phyloP scores from a whole-genome alignment of 768 basidiomycete species.

The Suillus paluster region DNA sequence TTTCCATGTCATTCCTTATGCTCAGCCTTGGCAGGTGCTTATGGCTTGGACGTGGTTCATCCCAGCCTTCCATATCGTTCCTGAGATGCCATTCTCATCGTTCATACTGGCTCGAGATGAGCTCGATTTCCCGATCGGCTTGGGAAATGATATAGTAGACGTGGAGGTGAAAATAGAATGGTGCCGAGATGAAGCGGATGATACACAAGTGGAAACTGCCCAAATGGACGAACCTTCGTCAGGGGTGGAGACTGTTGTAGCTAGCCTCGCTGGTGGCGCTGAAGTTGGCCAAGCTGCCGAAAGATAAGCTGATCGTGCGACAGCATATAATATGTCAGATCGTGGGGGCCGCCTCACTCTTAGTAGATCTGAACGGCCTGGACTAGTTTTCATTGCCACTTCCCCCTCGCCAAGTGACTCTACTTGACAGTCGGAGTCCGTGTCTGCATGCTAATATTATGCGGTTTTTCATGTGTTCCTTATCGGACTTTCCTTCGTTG shows the following conservation, averaged over 20 bases:
- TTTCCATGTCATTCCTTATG: neutral
- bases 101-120: slow-evolving; percentile 61
- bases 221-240: neutral
- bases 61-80: slow-evolving; percentile 79
- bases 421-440: neutral
- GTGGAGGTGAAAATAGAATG: slow-evolving; percentile 68
- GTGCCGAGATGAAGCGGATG: slow-evolving; percentile 21
- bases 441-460: neutral
- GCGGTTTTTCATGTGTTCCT: neutral
- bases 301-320: neutral
- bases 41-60: slow-evolving; percentile 90
- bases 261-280: neutral
- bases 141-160: slow-evolving; percentile 69
- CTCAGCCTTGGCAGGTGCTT: slow-evolving; percentile 51
- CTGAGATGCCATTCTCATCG: slow-evolving; percentile 41
- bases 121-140: slow-evolving; percentile 77
- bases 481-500: neutral
- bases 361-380: neutral
- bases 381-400: neutral
- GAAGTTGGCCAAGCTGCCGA: neutral
- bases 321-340: neutral
- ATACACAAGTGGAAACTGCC: neutral
- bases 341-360: neutral
- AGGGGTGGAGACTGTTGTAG: neutral
- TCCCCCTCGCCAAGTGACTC: neutral